phyloP scores from a whole-genome alignment of 805 yeast genomes.

The Gaillardinia entomophila region DNA sequence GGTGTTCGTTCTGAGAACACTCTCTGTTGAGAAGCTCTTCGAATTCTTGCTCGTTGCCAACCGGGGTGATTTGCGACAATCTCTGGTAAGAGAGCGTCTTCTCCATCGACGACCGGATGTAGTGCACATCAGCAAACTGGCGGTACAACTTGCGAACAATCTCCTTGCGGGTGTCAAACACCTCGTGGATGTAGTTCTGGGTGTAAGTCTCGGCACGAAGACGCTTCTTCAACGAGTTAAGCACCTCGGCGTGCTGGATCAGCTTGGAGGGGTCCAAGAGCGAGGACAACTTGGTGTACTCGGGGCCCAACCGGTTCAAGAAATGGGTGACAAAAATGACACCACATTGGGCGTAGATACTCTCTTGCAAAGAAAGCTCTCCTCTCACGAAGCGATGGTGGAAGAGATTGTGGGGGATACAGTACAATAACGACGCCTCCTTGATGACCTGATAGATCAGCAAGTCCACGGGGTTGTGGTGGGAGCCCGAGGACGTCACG shows the following conservation, averaged over 20 bases:
- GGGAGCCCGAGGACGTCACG: constrained; percentile 48
- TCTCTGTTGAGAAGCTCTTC: constrained; percentile 58
- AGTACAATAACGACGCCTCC: constrained; percentile 88
- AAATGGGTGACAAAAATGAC: constrained; percentile 91
- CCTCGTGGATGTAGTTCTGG: constrained; percentile 72
- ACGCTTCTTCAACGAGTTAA: constrained; percentile 77
- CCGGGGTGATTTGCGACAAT: constrained; percentile 69
- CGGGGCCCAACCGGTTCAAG: constrained; percentile 89
- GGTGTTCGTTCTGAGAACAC: constrained; percentile 77
- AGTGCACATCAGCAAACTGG: constrained; percentile 87
- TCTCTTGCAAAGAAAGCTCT: constrained; percentile 86
- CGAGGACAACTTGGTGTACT: constrained; percentile 63
- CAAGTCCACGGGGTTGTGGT: constrained; percentile 59
- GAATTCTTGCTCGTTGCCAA: constrained; percentile 70
- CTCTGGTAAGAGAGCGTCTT: constrained; percentile 85
- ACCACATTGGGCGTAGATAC: constrained; percentile 91
- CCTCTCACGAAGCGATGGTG: constrained; percentile 66
- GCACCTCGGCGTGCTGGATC: constrained; percentile 66
- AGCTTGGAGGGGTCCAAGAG: constrained; percentile 59
- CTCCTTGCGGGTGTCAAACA: constrained; percentile 62
- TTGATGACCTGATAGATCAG: constrained; percentile 85
- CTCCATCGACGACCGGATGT: constrained; percentile 63
- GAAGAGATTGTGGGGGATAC: constrained; percentile 84
- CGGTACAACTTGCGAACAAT: constrained; percentile 80
- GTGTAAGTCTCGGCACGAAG: constrained; percentile 91